These are phyloP conservation scores for Tetrahymena borealis DNA, from an alignment of 73 alveolate genomes.

Conservation along the genomic window DNA sequence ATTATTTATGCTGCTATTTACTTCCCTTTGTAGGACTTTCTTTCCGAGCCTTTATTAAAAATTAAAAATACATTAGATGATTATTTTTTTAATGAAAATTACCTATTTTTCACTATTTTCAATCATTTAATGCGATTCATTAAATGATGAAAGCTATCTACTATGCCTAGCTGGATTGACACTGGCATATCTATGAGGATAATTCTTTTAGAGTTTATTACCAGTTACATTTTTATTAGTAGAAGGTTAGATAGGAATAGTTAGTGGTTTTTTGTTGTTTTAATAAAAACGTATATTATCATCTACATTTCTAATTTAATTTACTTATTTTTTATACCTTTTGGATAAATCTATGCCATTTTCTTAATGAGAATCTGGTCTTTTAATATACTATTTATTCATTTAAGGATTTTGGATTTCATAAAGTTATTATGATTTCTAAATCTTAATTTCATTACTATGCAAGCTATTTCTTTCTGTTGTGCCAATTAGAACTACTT, in stretches of 20 bases:
- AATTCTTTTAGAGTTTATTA: too few species aligned
- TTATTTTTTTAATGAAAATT: too few species aligned
- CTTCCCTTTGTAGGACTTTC: background rate
- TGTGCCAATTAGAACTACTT: background rate
- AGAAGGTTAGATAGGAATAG: too few species aligned
- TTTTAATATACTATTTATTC: background rate
- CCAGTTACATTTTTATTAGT: too few species aligned
- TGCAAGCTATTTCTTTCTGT: background rate
- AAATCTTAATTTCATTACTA: background rate
- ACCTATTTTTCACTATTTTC: too few species aligned
- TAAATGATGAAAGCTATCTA: too few species aligned
- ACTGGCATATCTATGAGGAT: too few species aligned
- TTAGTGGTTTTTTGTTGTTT: background rate
- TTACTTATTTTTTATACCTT: background rate
- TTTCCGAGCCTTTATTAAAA: background rate
- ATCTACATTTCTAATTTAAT: background rate
- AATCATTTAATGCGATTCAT: too few species aligned
- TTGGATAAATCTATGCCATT: background rate
- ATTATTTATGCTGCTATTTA: background rate
- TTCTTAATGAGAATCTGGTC: background rate
- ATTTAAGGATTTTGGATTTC: background rate
- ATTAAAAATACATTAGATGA: background rate
- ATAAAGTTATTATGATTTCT: too few species aligned
- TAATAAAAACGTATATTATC: background rate
- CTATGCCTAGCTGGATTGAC: too few species aligned